Evolutionary conservation across 805 yeast genomes (phyloP), one percentile per base, ranked within the genome.

Genomic region (Wickerhamiella allomyrinae): DNA sequence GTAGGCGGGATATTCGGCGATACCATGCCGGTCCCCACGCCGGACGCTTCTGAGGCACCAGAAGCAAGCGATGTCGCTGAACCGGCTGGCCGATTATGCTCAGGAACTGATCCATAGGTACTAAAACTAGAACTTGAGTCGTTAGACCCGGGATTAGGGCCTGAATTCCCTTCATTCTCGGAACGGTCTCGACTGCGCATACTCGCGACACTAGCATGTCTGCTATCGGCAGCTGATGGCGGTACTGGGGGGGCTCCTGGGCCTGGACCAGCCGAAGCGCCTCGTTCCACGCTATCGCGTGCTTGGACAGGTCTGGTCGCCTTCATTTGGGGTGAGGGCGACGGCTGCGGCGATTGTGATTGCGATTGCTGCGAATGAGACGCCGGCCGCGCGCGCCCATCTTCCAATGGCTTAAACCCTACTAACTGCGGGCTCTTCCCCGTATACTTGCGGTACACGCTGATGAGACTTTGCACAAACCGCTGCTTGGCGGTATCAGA

Each of bases 401-500:
- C 9, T 3, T 10, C 34, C 7, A 21, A n/a, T 15, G 34, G 21
- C 10, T 15, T 13, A 21, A 36, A 36, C 10, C 25, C 25, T n/a
- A 22, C 20, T 13, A 23, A 10, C 10, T 11, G 4, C 33, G 34
- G 41, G 2, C 21, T n/a, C 11, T 11, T 10, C 14, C 47, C 46
- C 3, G 70, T 57, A 50, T 76, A 50, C 23, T 63, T 61, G 47
- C 71, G 66, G 52, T 63, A 78, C 22, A 73, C 65, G 39, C 72
- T 69, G 7, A 77, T 56, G 6, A 78, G 46, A 7, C 74, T 66
- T 7, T 69, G 68, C 15, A 75, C 61, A 59, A 79, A 79, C 2
- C 72, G 76, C 8, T 70, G 66, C 46, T 79, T 68, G 49, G 76
- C 85, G 42, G 69, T 68, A 1, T 76, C 63, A 0, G 74, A 59